These are phyloP conservation scores for Mitragyna speciosa DNA, from an alignment of 257 asterid genomes.

Conservation along the genomic window DNA sequence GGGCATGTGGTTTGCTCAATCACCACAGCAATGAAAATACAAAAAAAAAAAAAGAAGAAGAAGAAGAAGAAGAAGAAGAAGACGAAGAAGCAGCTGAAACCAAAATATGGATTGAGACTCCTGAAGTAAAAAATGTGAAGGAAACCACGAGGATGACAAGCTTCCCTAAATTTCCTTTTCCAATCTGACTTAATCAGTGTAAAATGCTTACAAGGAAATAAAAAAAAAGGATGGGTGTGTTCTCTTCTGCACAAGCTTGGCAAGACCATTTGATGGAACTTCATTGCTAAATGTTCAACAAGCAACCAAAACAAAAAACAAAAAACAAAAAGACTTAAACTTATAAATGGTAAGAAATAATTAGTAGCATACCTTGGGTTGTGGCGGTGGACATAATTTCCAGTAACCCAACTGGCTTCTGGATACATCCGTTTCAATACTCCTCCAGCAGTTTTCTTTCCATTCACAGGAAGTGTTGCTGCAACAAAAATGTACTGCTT, in stretches of 20 bases:
- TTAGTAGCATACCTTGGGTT: constrained; percentile 70
- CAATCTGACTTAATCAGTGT: not conserved
- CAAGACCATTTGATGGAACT: not conserved
- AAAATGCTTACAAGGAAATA: not conserved
- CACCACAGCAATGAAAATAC: not conserved
- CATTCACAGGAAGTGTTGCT: constrained; percentile 94
- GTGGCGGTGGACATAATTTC: constrained; percentile 88
- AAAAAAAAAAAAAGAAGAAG: too few species aligned
- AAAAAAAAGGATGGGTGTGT: not conserved
- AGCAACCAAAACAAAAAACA: not conserved
- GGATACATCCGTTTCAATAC: constrained; percentile 81
- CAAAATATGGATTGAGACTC: not conserved
- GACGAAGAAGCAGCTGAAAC: too few species aligned
- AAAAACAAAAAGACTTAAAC: constrained; percentile 7
- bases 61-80: too few species aligned
- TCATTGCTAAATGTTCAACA: not conserved
- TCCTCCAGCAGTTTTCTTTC: constrained; percentile 94
- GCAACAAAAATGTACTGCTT: constrained; percentile 97
- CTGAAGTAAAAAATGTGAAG: not conserved
- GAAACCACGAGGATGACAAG: not conserved
- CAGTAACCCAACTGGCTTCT: constrained; percentile 83
- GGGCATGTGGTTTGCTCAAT: not conserved
- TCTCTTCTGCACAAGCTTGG: not conserved
- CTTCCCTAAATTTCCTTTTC: not conserved
- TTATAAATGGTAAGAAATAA: constrained; percentile 7